Evolutionary conservation across 75 land plant species (phyloP), one percentile per base, ranked within the genome.

Genomic region (Pseudotsuga menziesii): DNA sequence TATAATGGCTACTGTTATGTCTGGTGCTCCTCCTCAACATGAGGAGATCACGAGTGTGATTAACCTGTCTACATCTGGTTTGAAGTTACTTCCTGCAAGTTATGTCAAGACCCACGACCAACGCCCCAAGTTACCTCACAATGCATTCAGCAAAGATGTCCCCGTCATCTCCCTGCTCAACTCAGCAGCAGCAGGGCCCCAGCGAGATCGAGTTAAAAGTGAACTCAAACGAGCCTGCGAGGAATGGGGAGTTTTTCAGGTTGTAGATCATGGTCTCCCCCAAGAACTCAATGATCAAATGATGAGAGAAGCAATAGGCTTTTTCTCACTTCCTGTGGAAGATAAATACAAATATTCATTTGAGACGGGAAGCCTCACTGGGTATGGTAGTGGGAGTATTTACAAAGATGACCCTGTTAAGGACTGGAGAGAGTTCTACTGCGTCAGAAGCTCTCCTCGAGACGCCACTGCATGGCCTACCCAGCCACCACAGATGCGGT

Each of bases 261-360:
- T 76, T 25, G 61, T 76, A 14, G 77, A 76, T 27, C 77, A 76
- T 35, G 77, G 61, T 27, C 5, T 76, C 15, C 63, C 77, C 15
- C 32, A 13, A 0, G 58, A 27, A 4, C 36, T 76, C 11, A 26
- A 22, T 12, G 1, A 5, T 17, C 35, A 23, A 9, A 58, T 76
- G 4, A 58, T 58, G 77, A 39, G n/a, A 2, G 54, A 35, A 4
- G 58, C 62, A 5, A 58, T 32, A 8, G 62, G 17, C 23, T 76
- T 76, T 32, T 76, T 76, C 64, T 2, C 41, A 0, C 41, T 76
- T 39, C 77, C 77, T 0, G 5, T 61, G 1, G 61, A 58, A 15
- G 27, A 27, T 2, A 76, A 76, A 26, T 9, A 0, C 5, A 9
- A 61, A 23, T 61, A 61, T 26, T 9, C 32, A 1, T 0, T 61